These are phyloP conservation scores for Fusarium sp. DNA, from an alignment of 2,329 filamentous ascomycete species.

Conservation along the genomic window DNA sequence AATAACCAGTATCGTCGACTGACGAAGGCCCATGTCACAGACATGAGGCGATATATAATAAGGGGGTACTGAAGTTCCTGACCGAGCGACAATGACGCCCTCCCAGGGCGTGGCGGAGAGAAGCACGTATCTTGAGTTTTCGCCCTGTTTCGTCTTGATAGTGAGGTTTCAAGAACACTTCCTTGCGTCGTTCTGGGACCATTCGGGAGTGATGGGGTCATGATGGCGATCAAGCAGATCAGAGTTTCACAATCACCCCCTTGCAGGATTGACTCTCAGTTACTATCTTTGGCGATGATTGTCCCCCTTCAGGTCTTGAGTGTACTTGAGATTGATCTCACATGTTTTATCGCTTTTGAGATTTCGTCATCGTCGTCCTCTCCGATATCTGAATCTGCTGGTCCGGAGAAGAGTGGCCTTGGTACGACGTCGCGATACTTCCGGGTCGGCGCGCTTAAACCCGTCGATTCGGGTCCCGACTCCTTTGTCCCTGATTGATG, in stretches of 20 bases:
- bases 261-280: conserved; percentile 4
- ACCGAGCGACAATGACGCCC: background rate
- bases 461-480: conserved; percentile 26
- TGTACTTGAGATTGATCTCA: conserved; percentile 48
- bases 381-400: conserved; percentile 34
- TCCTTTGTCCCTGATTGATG: conserved; percentile 11
- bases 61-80: background rate
- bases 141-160: conserved; percentile 9
- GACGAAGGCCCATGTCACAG: conserved; percentile 34
- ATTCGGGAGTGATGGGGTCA: conserved; percentile 9
- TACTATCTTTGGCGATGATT: background rate
- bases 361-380: conserved; percentile 48
- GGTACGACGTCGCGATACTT: conserved; percentile 41
- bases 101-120: background rate
- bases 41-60: conserved; percentile 20
- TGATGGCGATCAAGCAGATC: conserved; percentile 22
- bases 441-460: conserved; percentile 38
- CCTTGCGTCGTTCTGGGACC: background rate
- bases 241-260: conserved; percentile 18
- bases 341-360: conserved; percentile 46
- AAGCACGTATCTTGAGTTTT: background rate
- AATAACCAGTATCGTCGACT: conserved; percentile 32
- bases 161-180: background rate
- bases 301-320: conserved; percentile 38
- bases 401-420: conserved; percentile 44